phyloP scores from a whole-genome alignment of 1,284 basidiomycete genomes.

The Apiotrichum akiyoshidainum region DNA sequence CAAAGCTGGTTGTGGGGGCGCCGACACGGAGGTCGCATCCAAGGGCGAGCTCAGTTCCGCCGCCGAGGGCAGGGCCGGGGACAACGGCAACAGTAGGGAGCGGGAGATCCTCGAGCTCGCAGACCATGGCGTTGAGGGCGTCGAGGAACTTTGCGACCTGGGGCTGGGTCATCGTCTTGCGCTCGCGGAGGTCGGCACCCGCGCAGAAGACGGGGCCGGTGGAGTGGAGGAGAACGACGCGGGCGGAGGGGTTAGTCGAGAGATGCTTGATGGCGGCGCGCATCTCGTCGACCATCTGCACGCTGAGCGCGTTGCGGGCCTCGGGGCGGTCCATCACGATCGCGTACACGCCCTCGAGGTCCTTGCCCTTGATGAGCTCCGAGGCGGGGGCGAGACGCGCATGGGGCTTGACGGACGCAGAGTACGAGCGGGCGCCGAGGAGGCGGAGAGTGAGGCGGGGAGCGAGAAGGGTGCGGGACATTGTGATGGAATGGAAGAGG shows the following conservation, averaged over 20 bases:
- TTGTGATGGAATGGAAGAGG: neutral
- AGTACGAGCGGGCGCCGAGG: conserved; percentile 7
- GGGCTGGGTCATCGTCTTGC: conserved; percentile 69
- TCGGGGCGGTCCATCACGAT: conserved; percentile 70
- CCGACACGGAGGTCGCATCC: conserved; percentile 86
- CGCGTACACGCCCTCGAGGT: conserved; percentile 46
- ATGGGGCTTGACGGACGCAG: conserved; percentile 23
- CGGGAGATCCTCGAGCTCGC: conserved; percentile 70
- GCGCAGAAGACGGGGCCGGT: conserved; percentile 77
- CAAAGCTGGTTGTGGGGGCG: conserved; percentile 63
- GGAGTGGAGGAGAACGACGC: conserved; percentile 75
- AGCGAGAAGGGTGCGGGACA: conserved; percentile 13
- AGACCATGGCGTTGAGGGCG: conserved; percentile 69
- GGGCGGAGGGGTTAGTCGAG: conserved; percentile 56
- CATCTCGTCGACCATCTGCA: conserved; percentile 73
- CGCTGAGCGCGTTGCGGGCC: conserved; percentile 84
- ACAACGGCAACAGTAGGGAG: conserved; percentile 89
- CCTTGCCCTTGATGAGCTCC: conserved; percentile 9
- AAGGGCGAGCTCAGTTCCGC: conserved; percentile 80
- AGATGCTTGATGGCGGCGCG: conserved; percentile 66
- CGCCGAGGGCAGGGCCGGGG: conserved; percentile 87
- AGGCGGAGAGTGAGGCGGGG: conserved; percentile 7
- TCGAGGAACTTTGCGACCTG: conserved; percentile 77
- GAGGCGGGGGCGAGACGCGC: conserved; percentile 31
- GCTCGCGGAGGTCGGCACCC: conserved; percentile 84